phyloP scores from a whole-genome alignment of 2,329 filamentous ascomycete genomes.

The Penicillium sp. region DNA sequence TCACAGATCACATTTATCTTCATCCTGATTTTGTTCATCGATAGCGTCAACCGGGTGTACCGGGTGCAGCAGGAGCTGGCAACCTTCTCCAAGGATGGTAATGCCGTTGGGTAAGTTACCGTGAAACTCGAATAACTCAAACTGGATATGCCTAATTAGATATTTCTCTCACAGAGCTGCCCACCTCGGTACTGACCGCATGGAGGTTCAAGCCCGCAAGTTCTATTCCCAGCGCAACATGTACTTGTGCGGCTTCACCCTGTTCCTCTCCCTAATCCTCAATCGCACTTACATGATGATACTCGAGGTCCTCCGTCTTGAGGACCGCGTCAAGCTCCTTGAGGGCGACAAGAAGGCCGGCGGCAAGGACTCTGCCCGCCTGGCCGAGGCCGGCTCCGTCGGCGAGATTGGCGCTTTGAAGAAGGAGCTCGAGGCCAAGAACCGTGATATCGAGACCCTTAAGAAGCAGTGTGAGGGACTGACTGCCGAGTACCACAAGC shows the following conservation, averaged over 20 bases:
- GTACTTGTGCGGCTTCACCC: constrained; percentile 99
- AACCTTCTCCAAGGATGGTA: constrained; percentile 63
- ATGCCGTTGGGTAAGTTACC: constrained; percentile 51
- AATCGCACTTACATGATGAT: constrained; percentile 99
- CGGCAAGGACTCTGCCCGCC: constrained; percentile 68
- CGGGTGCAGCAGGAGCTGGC: constrained; percentile 88
- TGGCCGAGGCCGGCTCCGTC: constrained; percentile 68
- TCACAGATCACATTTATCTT: constrained; percentile 94
- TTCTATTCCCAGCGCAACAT: constrained; percentile 99
- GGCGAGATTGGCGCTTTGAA: constrained; percentile 75
- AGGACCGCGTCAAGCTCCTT: constrained; percentile 83
- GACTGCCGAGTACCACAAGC: constrained; percentile 77
- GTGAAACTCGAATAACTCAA: no score
- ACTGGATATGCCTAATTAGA: constrained; percentile 8
- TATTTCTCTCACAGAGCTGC: constrained; percentile 52
- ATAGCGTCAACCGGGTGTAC: constrained; percentile 95
- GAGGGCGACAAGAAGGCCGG: constrained; percentile 64
- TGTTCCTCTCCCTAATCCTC: constrained; percentile 94
- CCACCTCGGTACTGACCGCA: constrained; percentile 86
- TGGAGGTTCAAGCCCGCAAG: constrained; percentile 98
- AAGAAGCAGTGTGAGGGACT: constrained; percentile 91
- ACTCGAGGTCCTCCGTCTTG: constrained; percentile 83
- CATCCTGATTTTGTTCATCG: constrained; percentile 95
- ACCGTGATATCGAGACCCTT: constrained; percentile 77
- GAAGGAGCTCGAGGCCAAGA: constrained; percentile 68